These are phyloP conservation scores for Candida michaelii DNA, from an alignment of 805 yeast species.

Conservation along the genomic window DNA sequence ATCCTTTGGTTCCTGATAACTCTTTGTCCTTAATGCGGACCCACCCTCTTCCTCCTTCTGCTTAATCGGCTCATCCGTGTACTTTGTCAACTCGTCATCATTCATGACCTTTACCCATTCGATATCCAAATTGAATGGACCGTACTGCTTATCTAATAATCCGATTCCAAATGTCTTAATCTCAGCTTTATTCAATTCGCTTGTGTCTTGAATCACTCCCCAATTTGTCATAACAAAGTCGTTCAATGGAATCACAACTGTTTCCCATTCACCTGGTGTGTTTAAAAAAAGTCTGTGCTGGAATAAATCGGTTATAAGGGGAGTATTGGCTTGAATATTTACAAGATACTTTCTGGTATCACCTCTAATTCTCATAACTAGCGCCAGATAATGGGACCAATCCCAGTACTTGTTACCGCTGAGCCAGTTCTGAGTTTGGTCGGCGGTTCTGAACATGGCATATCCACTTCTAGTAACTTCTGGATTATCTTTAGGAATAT, in stretches of 20 bases:
- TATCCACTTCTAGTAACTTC: constrained; percentile 68
- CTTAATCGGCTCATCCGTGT: constrained; percentile 3
- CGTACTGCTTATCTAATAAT: constrained; percentile 72
- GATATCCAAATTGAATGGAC: constrained; percentile 67
- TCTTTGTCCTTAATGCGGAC: constrained; percentile 5
- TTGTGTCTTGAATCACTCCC: constrained; percentile 58
- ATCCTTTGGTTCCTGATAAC: constrained; percentile 8
- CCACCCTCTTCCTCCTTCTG: background rate
- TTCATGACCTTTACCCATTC: constrained; percentile 73
- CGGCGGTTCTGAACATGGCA: constrained; percentile 82
- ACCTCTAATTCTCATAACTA: constrained; percentile 69
- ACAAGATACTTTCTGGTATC: constrained; percentile 73
- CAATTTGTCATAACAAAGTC: constrained; percentile 83
- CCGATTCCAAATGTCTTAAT: constrained; percentile 79
- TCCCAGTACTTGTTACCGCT: constrained; percentile 61
- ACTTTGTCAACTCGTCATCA: constrained; percentile 39
- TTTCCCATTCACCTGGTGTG: constrained; percentile 79
- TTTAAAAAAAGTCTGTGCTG: constrained; percentile 78
- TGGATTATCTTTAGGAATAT: constrained; percentile 62
- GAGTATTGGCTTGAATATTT: constrained; percentile 78
- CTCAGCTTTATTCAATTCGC: constrained; percentile 58
- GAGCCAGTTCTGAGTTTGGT: constrained; percentile 52
- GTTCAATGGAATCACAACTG: constrained; percentile 71
- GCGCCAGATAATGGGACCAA: constrained; percentile 60
- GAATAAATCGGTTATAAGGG: constrained; percentile 73